Conservation (phyloP, 108 stramenopile species). For the Skeletonema potamos region DNA sequence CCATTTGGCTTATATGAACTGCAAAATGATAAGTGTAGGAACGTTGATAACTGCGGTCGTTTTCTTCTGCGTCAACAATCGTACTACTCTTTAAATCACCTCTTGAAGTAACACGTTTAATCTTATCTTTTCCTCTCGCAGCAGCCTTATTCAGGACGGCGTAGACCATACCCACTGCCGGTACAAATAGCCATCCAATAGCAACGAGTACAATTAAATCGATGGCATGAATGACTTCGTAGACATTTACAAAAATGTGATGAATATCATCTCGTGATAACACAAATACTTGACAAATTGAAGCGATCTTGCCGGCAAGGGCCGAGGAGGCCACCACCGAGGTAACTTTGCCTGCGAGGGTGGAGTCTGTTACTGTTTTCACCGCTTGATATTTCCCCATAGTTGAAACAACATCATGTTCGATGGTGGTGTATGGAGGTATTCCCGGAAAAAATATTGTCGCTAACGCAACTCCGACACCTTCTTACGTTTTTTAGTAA, state of each 20-base stretch:
- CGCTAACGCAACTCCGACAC: too few relatives aligned
- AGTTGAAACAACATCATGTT: too few relatives aligned
- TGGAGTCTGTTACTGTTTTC: constrained; percentile 2
- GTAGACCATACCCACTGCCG: constrained; percentile 13
- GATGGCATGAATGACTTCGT: not conserved
- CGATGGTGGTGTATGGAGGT: too few relatives aligned
- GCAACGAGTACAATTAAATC: constrained; percentile 6
- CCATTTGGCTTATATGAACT: constrained; percentile 1
- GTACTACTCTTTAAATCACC: not conserved
- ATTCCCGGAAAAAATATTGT: too few relatives aligned
- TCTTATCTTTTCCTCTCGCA: not conserved
- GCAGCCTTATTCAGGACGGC: not conserved
- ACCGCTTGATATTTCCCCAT: not conserved
- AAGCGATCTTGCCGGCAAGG: constrained; percentile 13
- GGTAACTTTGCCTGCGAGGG: not conserved
- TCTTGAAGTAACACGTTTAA: not conserved
- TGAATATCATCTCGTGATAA: constrained; percentile 16
- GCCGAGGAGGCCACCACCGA: not conserved
- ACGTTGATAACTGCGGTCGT: constrained; percentile 1
- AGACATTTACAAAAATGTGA: constrained; percentile 6
- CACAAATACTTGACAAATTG: not conserved
- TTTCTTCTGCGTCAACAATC: not conserved
- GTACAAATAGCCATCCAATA: constrained; percentile 19
- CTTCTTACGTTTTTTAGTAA: too few relatives aligned
- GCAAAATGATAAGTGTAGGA: constrained; percentile 11